Evolutionary conservation across 805 yeast species (phyloP).

Genomic region (Metschnikowia gelsemii): DNA sequence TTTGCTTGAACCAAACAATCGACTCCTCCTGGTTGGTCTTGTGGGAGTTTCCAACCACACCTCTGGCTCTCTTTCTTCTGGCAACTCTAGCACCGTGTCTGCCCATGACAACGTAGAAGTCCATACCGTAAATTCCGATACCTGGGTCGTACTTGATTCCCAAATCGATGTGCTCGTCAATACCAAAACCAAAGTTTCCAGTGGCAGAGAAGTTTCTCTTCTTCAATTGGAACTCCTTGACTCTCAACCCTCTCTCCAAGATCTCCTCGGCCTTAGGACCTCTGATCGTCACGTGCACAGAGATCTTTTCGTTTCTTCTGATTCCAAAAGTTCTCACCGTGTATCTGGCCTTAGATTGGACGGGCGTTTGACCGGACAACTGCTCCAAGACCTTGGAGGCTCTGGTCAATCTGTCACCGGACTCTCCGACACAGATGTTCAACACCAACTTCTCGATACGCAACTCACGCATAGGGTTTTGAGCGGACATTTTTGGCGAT

Average conservation of each 20-base stretch:
- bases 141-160: conserved; percentile 99
- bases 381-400: conserved; percentile 99
- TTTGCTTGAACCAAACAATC: conserved; percentile 98
- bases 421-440: conserved; percentile 99
- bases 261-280: conserved; percentile 99
- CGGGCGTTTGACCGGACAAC: conserved; percentile 99
- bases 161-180: conserved; percentile 98
- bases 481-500: conserved; percentile 38
- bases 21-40: conserved; percentile 89
- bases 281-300: conserved; percentile 99
- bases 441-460: conserved; percentile 99
- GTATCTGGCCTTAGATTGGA: conserved; percentile 99
- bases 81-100: conserved; percentile 99
- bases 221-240: conserved; percentile 97
- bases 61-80: conserved; percentile 95
- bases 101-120: conserved; percentile 98
- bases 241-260: conserved; percentile 99
- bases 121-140: conserved; percentile 99
- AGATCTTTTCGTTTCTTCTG: conserved; percentile 99
- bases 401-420: conserved; percentile 99
- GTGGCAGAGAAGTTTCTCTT: conserved; percentile 95
- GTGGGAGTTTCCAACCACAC: conserved; percentile 90
- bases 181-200: conserved; percentile 99
- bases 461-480: conserved; percentile 98
- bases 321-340: conserved; percentile 99